Conservation (phyloP, 257 asterid species). For the Knoxia roxburghii region DNA sequence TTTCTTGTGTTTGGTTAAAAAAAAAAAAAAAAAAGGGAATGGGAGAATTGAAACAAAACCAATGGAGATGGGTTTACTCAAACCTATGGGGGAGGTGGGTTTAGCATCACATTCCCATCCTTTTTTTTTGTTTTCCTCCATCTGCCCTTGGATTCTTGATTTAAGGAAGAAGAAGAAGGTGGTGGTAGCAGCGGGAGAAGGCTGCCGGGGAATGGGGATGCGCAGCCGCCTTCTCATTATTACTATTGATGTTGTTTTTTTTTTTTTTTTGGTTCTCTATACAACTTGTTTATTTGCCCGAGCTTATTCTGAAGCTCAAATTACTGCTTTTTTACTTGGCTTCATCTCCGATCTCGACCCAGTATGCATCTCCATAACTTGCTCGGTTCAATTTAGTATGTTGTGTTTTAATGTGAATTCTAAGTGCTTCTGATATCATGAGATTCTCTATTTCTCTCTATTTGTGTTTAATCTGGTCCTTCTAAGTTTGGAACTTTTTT, state of each 20-base stretch:
- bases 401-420: neutral
- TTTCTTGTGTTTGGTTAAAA: too few relatives aligned
- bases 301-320: conserved; percentile 39
- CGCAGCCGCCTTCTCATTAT: conserved; percentile 1
- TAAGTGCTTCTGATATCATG: neutral
- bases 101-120: too few relatives aligned
- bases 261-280: neutral
- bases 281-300: neutral
- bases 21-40: too few relatives aligned
- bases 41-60: too few relatives aligned
- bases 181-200: too few relatives aligned
- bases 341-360: conserved; percentile 59
- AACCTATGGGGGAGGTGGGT: too few relatives aligned
- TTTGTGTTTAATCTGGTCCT: neutral
- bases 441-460: neutral
- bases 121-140: too few relatives aligned
- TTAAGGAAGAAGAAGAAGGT: too few relatives aligned
- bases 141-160: too few relatives aligned
- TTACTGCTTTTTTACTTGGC: conserved; percentile 43
- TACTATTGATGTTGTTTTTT: neutral
- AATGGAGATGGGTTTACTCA: too few relatives aligned
- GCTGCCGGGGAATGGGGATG: too few relatives aligned
- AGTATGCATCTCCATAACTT: conserved; percentile 27
- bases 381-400: neutral
- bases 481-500: neutral